phyloP scores from a whole-genome alignment of 2,329 filamentous ascomycete genomes.

The Malbranchea cinnamomea region DNA sequence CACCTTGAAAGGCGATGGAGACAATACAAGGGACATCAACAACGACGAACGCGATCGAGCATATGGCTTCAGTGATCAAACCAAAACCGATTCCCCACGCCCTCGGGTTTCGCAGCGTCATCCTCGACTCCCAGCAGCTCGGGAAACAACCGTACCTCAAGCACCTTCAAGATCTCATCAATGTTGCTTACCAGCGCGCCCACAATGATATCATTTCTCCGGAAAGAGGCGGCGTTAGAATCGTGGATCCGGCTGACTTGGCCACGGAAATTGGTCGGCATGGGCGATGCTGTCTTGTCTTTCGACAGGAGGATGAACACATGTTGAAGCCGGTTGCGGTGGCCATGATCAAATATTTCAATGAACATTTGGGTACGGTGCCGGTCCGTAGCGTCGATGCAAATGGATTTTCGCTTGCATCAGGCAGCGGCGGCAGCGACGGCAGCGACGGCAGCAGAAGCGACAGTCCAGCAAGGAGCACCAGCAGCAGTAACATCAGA shows the following conservation, averaged over 20 bases:
- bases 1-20: too few species aligned
- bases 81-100: too few species aligned
- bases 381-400: too few species aligned
- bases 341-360: conserved; percentile 8
- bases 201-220: not conserved
- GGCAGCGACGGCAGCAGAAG: too few species aligned
- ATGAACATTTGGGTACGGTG: conserved; percentile 3
- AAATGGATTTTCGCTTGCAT: too few species aligned
- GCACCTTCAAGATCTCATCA: conserved; percentile 5
- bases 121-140: conserved; percentile 6
- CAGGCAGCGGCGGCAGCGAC: too few species aligned
- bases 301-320: conserved; percentile 3
- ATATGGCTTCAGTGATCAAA: too few species aligned
- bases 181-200: conserved; percentile 4
- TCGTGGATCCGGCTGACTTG: not conserved
- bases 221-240: too few species aligned
- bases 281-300: conserved; percentile 6
- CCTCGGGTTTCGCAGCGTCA: conserved; percentile 4
- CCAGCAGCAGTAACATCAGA: too few species aligned
- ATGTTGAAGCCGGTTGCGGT: conserved; percentile 5
- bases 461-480: too few species aligned
- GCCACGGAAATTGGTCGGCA: conserved; percentile 3
- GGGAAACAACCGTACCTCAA: conserved; percentile 5
- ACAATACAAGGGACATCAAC: too few species aligned
- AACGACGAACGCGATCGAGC: too few species aligned